Evolutionary conservation across 1,284 basidiomycete species (phyloP).

Genomic region (Veloboletus limbatus): DNA sequence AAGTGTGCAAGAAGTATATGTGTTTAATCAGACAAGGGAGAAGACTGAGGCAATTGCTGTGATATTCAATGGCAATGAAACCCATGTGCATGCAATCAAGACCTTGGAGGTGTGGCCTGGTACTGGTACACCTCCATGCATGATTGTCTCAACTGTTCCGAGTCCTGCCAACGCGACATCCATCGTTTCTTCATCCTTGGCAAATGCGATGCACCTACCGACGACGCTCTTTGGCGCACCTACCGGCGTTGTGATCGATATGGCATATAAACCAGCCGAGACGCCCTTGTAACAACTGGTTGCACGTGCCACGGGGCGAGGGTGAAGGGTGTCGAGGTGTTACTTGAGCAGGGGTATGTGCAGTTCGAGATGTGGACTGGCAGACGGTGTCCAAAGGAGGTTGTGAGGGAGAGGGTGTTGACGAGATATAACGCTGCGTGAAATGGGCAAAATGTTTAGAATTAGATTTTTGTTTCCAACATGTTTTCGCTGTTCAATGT

Average conservation of each 20-base stretch:
- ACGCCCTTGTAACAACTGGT: slow-evolving; percentile 67
- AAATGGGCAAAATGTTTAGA: too few species aligned
- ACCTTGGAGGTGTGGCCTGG: slow-evolving; percentile 56
- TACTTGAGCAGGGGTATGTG: slow-evolving; percentile 83
- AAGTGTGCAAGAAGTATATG: slow-evolving; percentile 68
- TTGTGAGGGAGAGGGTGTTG: slow-evolving; percentile 51
- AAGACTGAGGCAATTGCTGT: slow-evolving; percentile 70
- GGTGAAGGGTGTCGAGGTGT: slow-evolving; percentile 78
- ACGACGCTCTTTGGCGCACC: slow-evolving; percentile 47
- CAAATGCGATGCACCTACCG: slow-evolving; percentile 52
- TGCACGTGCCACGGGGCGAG: slow-evolving; percentile 50
- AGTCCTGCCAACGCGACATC: slow-evolving; percentile 72
- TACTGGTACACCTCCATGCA: slow-evolving; percentile 61
- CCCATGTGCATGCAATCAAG: slow-evolving; percentile 55
- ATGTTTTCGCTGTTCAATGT: too few species aligned
- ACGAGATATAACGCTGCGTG: slow-evolving; percentile 38
- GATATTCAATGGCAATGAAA: slow-evolving; percentile 55
- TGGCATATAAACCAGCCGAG: slow-evolving; percentile 86
- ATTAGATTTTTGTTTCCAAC: too few species aligned
- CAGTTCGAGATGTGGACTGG: slow-evolving; percentile 86
- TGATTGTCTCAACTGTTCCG: slow-evolving; percentile 88
- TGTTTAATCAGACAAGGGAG: slow-evolving; percentile 79
- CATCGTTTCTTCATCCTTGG: slow-evolving; percentile 33
- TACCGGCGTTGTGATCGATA: slow-evolving; percentile 76
- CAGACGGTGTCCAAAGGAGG: slow-evolving; percentile 48